Conservation (phyloP, 176 grass and related monocot genomes). For the Leersia perrieri region DNA sequence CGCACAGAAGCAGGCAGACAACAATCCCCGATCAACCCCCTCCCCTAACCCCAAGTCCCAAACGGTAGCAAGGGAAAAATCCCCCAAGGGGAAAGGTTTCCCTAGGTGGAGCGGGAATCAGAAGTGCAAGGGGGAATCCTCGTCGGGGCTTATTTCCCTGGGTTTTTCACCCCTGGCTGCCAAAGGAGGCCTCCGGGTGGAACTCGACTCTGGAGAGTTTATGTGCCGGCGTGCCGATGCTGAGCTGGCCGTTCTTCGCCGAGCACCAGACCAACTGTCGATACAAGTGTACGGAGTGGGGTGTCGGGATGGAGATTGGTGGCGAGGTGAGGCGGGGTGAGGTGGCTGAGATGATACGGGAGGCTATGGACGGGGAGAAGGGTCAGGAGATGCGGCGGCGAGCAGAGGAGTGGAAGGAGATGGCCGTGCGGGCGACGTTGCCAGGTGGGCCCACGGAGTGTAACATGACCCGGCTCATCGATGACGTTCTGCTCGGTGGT, state of each 20-base stretch:
- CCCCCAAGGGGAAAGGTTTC: too few relatives aligned
- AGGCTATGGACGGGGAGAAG: slow-evolving; percentile 63
- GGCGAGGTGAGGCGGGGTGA: slow-evolving; percentile 43
- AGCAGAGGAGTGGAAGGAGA: slow-evolving; percentile 44
- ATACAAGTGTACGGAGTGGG: slow-evolving; percentile 63
- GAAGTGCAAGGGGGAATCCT: too few relatives aligned
- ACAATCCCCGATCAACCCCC: too few relatives aligned
- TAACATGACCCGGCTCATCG: slow-evolving; percentile 16
- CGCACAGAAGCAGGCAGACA: too few relatives aligned
- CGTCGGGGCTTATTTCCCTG: too few relatives aligned
- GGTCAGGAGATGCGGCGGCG: slow-evolving; percentile 57
- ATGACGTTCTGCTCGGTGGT: slow-evolving; percentile 13
- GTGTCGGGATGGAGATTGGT: slow-evolving; percentile 69
- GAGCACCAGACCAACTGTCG: slow-evolving; percentile 77
- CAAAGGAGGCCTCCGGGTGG: slow-evolving; percentile 78
- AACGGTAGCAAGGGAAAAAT: too few relatives aligned
- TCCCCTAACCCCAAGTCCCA: too few relatives aligned
- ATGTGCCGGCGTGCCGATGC: slow-evolving; percentile 60
- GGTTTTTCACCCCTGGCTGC: too few relatives aligned
- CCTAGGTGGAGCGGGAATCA: too few relatives aligned
- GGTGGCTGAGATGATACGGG: slow-evolving; percentile 43
- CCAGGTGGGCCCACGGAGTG: slow-evolving; percentile 17
- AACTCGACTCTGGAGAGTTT: slow-evolving; percentile 81
- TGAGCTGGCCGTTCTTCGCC: slow-evolving; percentile 79
- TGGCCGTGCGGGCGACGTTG: slow-evolving; percentile 2